phyloP scores from a whole-genome alignment of 352 stramenopile species.

The Blastocystis sp. region DNA sequence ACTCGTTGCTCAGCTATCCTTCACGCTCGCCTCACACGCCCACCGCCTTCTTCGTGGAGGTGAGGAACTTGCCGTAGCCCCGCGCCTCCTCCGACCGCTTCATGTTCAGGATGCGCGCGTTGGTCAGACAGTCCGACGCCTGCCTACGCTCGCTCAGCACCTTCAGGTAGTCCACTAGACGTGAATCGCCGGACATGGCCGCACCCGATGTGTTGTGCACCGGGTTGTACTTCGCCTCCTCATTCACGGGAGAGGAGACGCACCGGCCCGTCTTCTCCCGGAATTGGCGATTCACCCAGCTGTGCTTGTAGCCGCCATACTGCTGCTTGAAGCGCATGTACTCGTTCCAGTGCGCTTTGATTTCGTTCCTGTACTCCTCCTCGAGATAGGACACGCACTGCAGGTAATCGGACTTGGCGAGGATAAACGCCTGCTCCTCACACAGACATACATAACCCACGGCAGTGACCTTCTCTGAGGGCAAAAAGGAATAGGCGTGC shows the following conservation, averaged over 20 bases:
- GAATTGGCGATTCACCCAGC: slow-evolving; percentile 5
- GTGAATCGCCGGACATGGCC: background rate
- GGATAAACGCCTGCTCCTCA: background rate
- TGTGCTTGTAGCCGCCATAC: slow-evolving; percentile 24
- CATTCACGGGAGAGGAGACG: background rate
- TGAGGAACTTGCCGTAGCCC: slow-evolving; percentile 51
- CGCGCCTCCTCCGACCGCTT: slow-evolving; percentile 23
- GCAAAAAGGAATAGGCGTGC: slow-evolving; percentile 38
- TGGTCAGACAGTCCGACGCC: background rate
- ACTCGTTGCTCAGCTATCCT: slow-evolving; percentile 17
- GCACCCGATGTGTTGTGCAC: background rate
- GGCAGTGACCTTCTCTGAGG: slow-evolving; percentile 13
- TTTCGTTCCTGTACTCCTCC: background rate
- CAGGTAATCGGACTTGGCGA: slow-evolving; percentile 4
- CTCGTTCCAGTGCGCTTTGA: slow-evolving; percentile 3
- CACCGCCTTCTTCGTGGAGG: slow-evolving; percentile 5
- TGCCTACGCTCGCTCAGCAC: slow-evolving; percentile 16
- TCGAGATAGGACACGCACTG: slow-evolving; percentile 13
- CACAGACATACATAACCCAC: background rate
- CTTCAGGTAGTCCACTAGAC: background rate
- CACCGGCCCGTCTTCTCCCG: background rate
- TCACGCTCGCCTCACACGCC: background rate
- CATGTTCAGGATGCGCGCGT: slow-evolving; percentile 8
- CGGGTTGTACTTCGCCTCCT: background rate
- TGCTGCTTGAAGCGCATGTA: slow-evolving; percentile 22